Conservation (phyloP, 441 rosid genomes). For the Croton laevigatus region DNA sequence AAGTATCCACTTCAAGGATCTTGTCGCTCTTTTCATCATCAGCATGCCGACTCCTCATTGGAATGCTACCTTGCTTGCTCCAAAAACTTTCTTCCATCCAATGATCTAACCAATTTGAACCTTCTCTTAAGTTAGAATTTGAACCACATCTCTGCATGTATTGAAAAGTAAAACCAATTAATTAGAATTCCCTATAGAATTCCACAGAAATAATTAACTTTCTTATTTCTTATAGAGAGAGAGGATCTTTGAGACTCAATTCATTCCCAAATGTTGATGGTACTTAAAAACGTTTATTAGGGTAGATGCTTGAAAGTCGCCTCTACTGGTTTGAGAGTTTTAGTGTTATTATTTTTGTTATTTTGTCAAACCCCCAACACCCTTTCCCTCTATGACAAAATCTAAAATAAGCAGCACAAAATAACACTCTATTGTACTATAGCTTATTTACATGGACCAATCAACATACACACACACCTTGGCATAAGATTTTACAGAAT, state of each 20-base stretch:
- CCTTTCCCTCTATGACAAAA: not conserved
- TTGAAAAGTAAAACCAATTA: slow-evolving; percentile 9
- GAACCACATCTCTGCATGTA: slow-evolving; percentile 53
- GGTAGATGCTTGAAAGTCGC: not conserved
- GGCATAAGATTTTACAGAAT: slow-evolving; percentile 7
- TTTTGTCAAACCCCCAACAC: not conserved
- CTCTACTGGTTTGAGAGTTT: not conserved
- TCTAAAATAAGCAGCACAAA: not conserved
- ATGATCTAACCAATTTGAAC: slow-evolving; percentile 63
- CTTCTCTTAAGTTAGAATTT: slow-evolving; percentile 45
- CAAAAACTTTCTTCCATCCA: slow-evolving; percentile 60
- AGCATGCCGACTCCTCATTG: slow-evolving; percentile 22
- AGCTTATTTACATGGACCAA: not conserved
- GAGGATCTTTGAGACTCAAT: not conserved
- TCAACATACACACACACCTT: not conserved
- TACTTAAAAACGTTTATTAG: not conserved
- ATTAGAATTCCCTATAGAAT: slow-evolving; percentile 2
- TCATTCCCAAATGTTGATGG: not conserved
- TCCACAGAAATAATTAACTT: not conserved
- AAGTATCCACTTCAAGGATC: slow-evolving; percentile 79
- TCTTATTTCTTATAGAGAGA: not conserved
- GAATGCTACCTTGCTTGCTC: slow-evolving; percentile 31
- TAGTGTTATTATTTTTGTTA: not conserved
- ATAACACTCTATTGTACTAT: not conserved
- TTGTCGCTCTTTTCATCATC: slow-evolving; percentile 62